Evolutionary conservation across 495 filamentous ascomycete genomes (phyloP), one percentile per base, ranked within the genome.

Genomic region (Penicillium coffeae): DNA sequence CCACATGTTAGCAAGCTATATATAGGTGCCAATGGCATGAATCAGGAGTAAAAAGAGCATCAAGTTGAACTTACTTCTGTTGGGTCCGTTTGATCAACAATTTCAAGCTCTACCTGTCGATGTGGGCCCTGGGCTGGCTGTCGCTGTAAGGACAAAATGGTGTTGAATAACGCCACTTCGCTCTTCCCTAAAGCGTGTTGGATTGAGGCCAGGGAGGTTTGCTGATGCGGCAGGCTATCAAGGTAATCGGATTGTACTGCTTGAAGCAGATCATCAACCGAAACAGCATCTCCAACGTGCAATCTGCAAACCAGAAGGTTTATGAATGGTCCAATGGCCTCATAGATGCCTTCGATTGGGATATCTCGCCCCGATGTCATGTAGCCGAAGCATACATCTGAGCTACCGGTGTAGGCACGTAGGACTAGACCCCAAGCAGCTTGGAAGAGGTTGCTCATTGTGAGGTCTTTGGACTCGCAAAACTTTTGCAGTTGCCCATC

Each of bases 401-500:
- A 53, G 2, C 64, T 62, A 9, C 57, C 56, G 1, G 67, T 68
- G 52, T 67, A 73, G 13, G 48, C 45, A 16, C 55, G 47, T n/a
- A 76, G 55, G 1, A 72, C 63, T 5, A 75, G 41, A 8, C 53
- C 68, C 74, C 74, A 76, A 3, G 64, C 68, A 16, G 63, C 48
- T 35, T 75, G 59, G 35, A 70, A 59, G 30, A 72, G 30, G 19
- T 51, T 69, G 13, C 58, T 48, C 27, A 60, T 34, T 1, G 66
- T 66, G 34, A 59, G 5, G 4, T 34, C 42, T 14, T 32, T 10
- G 2, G 18, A 8, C 6, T 35, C 45, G 37, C 62, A 67, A 50
- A 67, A 67, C 8, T 25, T 2, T 21, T 44, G 35, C 8, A 50
- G 32, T 21, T 13, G 14, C 19, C 22, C 21, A 33, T 44, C 27